These are phyloP conservation scores for Fraxinus platypoda DNA, from an alignment of 305 asterid genomes.

Conservation along the genomic window DNA sequence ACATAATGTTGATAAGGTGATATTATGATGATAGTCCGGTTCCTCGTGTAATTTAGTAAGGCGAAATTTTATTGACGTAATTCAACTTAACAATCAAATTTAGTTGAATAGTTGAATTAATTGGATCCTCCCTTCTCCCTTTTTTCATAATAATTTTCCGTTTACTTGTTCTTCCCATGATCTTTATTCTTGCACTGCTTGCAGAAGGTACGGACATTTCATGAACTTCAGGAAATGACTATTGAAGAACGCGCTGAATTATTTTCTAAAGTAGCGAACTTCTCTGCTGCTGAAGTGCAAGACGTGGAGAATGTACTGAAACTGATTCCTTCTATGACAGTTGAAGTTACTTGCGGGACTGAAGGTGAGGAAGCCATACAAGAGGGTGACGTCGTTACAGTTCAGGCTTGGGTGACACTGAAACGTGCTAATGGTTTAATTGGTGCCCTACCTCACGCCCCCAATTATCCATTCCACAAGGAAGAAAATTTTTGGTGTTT, in stretches of 20 bases:
- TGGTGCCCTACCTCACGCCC: conserved; percentile 71
- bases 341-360: conserved; percentile 75
- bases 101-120: not conserved
- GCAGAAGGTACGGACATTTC: conserved; percentile 63
- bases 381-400: conserved; percentile 79
- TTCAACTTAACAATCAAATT: not conserved
- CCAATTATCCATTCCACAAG: conserved; percentile 73
- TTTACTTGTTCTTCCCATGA: not conserved
- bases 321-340: conserved; percentile 60
- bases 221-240: conserved; percentile 62
- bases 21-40: not conserved
- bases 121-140: not conserved
- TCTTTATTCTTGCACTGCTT: conserved; percentile 17
- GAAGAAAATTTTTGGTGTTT: conserved; percentile 89
- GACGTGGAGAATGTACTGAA: conserved; percentile 82
- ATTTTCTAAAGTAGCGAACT: conserved; percentile 57
- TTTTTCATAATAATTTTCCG: not conserved
- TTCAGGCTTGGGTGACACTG: conserved; percentile 80
- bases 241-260: conserved; percentile 58
- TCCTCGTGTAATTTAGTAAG: not conserved
- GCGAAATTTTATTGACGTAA: not conserved
- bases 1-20: not conserved
- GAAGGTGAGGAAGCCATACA: conserved; percentile 94
- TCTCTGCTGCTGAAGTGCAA: conserved; percentile 53
- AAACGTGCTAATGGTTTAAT: conserved; percentile 74